Percentiles rank a stretch among this genome's conserved stretches.
These are phyloP conservation scores for Erodium chrysanthum DNA, from an alignment of 441 rosid species.

Conservation along the genomic window DNA sequence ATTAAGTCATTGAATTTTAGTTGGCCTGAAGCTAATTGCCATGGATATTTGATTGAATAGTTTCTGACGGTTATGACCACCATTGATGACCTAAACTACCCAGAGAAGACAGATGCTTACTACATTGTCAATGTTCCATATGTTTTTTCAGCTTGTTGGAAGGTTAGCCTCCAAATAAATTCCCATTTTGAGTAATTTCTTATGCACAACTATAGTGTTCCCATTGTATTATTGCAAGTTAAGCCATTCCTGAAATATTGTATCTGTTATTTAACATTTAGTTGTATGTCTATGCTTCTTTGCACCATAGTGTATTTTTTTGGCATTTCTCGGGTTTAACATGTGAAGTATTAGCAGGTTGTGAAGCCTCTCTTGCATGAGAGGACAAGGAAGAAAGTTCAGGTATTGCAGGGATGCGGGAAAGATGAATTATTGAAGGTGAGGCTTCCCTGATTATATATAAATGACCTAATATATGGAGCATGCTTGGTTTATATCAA, in stretches of 20 bases:
- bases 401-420: conserved; percentile 66
- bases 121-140: conserved; percentile 82
- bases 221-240: conserved; percentile 5
- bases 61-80: conserved; percentile 67
- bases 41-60: conserved; percentile 15
- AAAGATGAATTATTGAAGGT: conserved; percentile 75
- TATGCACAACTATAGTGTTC: background rate
- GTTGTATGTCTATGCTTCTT: too few species aligned
- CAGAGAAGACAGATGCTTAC: conserved; percentile 83
- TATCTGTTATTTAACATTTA: too few species aligned
- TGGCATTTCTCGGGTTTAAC: background rate
- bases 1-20: too few species aligned
- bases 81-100: conserved; percentile 87
- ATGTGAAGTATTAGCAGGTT: conserved; percentile 36
- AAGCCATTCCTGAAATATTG: background rate
- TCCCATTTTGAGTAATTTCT: conserved; percentile 1
- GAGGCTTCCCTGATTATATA: background rate
- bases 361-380: conserved; percentile 92
- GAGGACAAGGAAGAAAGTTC: conserved; percentile 70
- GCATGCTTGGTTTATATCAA: too few species aligned
- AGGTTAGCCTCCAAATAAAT: conserved; percentile 30
- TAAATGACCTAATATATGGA: too few species aligned
- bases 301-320: background rate
- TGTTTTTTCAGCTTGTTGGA: conserved; percentile 93
- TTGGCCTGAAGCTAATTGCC: too few species aligned